These are phyloP conservation scores for Nidularia pulvinata DNA, from an alignment of 768 basidiomycete genomes.

Conservation along the genomic window DNA sequence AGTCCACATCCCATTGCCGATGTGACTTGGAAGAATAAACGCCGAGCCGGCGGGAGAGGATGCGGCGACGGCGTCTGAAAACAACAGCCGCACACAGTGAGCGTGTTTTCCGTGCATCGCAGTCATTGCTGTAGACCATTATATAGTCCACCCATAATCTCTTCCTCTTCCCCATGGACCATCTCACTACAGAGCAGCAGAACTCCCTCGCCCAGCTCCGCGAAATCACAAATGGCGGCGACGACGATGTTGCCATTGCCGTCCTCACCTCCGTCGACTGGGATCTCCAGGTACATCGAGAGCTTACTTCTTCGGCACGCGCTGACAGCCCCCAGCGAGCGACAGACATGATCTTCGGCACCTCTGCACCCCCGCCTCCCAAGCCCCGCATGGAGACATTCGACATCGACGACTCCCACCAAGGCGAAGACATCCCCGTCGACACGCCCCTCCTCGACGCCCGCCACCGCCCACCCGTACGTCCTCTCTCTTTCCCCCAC, in stretches of 20 bases:
- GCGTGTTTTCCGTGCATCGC: too few species aligned
- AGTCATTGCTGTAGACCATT: too few species aligned
- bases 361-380: constrained; percentile 8
- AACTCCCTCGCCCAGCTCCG: constrained; percentile 45
- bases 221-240: constrained; percentile 57
- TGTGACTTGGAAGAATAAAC: too few species aligned
- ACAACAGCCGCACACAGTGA: too few species aligned
- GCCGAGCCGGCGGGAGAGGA: too few species aligned
- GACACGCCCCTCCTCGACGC: constrained; percentile 7
- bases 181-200: constrained; percentile 19
- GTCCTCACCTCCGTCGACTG: constrained; percentile 65
- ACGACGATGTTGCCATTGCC: constrained; percentile 59
- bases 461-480: constrained; percentile 5
- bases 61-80: too few species aligned
- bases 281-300: constrained; percentile 61
- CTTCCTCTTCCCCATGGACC: constrained; percentile 5
- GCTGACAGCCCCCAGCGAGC: constrained; percentile 38
- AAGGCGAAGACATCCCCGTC: constrained; percentile 9
- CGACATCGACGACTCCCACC: constrained; percentile 49
- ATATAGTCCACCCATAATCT: too few species aligned
- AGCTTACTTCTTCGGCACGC: too few species aligned
- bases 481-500: constrained; percentile 5
- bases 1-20: too few species aligned
- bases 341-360: constrained; percentile 56
- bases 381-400: constrained; percentile 30